These are phyloP conservation scores for Brassica incana DNA, from an alignment of 345 rosid genomes.

Conservation along the genomic window DNA sequence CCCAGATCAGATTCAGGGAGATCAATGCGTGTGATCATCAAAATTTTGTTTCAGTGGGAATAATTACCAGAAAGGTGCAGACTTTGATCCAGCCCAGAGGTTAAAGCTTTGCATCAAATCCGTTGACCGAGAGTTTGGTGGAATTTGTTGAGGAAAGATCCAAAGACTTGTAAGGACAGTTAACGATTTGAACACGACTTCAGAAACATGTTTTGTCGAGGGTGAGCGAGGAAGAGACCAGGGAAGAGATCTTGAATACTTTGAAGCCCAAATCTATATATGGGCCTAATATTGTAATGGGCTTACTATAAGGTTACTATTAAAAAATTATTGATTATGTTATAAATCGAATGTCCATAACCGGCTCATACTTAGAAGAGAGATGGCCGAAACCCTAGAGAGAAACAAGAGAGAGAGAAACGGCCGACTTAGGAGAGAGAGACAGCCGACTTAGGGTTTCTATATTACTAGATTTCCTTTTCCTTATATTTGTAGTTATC, in stretches of 20 bases:
- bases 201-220: not conserved
- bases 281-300: slow-evolving; percentile 11
- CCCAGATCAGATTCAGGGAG: slow-evolving; percentile 42
- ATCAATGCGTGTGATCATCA: slow-evolving; percentile 32
- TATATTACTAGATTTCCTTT: no score
- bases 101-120: not conserved
- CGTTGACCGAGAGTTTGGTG: slow-evolving; percentile 9
- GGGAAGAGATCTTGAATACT: slow-evolving; percentile 1
- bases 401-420: no score
- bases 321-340: no score
- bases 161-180: slow-evolving; percentile 13
- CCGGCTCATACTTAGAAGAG: no score
- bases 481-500: no score
- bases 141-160: not conserved
- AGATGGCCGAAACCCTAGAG: no score
- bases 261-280: slow-evolving; percentile 32
- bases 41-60: not conserved
- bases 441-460: no score
- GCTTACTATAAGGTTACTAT: no score
- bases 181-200: slow-evolving; percentile 5
- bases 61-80: slow-evolving; percentile 12
- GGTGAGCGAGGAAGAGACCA: slow-evolving; percentile 23
- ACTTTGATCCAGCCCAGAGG: slow-evolving; percentile 24
- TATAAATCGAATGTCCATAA: no score
- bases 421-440: no score